A percentile compares a stretch with the other conserved stretches of the same genome.
Evolutionary conservation across 306 rosid species (phyloP).

Genomic region (Abrus pulchellus): DNA sequence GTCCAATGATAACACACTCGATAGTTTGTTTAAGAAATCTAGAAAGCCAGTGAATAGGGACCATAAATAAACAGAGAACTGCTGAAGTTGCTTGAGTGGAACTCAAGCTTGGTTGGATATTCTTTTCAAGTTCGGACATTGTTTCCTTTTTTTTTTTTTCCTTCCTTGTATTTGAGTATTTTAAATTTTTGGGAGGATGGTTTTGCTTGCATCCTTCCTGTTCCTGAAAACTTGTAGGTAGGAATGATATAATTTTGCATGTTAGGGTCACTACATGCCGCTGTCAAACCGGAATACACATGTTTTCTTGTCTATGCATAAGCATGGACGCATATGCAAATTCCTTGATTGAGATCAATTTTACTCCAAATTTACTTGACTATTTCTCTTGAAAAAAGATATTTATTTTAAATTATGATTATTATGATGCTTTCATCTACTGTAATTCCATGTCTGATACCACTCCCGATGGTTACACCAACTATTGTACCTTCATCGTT

Average conservation of each 20-base stretch:
- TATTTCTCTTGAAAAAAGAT: background rate
- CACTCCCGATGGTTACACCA: too few species aligned
- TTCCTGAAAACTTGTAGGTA: conserved; percentile 53
- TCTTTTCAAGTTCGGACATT: conserved; percentile 55
- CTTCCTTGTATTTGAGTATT: conserved; percentile 31
- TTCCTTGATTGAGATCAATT: conserved; percentile 42
- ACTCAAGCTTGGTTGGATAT: conserved; percentile 51
- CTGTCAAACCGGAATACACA: conserved; percentile 47
- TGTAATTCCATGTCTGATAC: too few species aligned
- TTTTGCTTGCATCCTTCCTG: conserved; percentile 78
- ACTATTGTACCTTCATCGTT: too few species aligned
- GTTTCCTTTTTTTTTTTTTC: conserved; percentile 50
- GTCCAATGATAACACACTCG: conserved; percentile 25
- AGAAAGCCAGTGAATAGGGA: conserved; percentile 54
- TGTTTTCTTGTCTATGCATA: conserved; percentile 48
- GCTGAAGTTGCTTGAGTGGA: conserved; percentile 60
- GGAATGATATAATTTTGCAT: conserved; percentile 60
- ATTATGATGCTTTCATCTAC: background rate
- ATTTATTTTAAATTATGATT: background rate
- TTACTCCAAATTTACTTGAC: background rate
- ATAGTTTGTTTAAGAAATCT: conserved; percentile 49
- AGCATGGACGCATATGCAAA: conserved; percentile 44
- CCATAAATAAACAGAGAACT: conserved; percentile 64
- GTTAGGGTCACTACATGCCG: conserved; percentile 51
- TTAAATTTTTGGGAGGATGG: conserved; percentile 66